Base-by-base conservation (phyloP, 2,329 filamentous ascomycete species). In the Ophiostoma sp. region DNA sequence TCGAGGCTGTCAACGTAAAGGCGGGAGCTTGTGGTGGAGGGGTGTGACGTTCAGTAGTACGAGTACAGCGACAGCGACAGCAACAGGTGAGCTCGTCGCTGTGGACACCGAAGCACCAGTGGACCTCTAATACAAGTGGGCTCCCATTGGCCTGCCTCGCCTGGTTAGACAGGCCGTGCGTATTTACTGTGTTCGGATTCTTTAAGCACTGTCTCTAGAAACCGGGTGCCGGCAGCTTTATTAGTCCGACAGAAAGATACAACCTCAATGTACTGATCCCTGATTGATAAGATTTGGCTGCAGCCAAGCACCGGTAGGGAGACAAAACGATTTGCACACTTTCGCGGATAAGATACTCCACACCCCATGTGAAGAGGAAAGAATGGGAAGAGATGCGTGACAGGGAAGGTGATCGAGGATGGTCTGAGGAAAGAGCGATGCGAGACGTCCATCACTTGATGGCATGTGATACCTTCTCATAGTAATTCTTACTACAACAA, bases 271-370 rank as follows among this genome's bases (percentile, higher is more conserved):
- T 70, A 70, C 70, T 71, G 68, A 71, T 71, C 52, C 8, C 57
- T 70, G 71, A 72, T 72, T 72, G 71, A 72, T 72, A 72, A 72
- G 71, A 72, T 72, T 66, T 48, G 33, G n/a, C 60, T 70, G 68
- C 71, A 70, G 71, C 27, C 64, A 67, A 54, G 23, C 31, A 35
- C 33, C 1, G 54, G 41, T 33, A 44, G 67, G 33, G 57, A 33
- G 57, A 62, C 57, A 6, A 33, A 17, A 11, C 23, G 57, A 62
- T 31, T 31, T 31, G 60, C 31, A 36, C 60, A 8, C 33, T 33
- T 35, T 31, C 10, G 52, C 52, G 52, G 52, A 57, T 57, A 27
- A 31, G 52, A 23, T 27, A 27, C 52, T 57, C 52, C 52, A 57
- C 52, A 57, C n/a, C 52, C 52, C 52, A 57, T 57, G 52, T 57